Conservation (phyloP, 345 rosid genomes). For the Heritiera fomes region DNA sequence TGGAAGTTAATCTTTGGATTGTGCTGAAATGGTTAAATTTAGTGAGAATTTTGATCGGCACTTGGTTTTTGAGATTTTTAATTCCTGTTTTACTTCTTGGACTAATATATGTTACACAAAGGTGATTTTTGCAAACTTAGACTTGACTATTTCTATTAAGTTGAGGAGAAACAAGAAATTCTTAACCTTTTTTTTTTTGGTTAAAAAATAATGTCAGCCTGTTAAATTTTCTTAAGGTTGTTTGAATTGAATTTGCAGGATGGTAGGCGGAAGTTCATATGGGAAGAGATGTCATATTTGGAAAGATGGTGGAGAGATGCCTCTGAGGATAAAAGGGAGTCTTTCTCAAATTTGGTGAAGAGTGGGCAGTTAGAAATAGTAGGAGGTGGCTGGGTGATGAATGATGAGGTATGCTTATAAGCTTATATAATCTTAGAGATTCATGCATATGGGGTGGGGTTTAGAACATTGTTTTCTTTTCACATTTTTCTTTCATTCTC, state of each 20-base stretch:
- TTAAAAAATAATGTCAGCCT: not conserved
- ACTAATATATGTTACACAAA: too few species aligned
- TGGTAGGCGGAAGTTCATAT: conserved; percentile 80
- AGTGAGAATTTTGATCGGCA: not conserved
- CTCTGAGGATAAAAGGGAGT: conserved; percentile 56
- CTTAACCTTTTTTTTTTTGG: not conserved
- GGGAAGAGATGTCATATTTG: conserved; percentile 99
- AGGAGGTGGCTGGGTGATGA: conserved; percentile 99
- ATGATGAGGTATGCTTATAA: conserved; percentile 74
- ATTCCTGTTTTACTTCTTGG: not conserved
- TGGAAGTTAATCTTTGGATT: not conserved
- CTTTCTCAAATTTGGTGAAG: conserved; percentile 70
- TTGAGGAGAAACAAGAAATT: not conserved
- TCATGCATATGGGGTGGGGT: not conserved
- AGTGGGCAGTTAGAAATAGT: conserved; percentile 96
- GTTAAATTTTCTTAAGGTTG: not conserved
- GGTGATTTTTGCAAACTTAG: not conserved
- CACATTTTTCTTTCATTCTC: not conserved
- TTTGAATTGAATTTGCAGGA: conserved; percentile 55
- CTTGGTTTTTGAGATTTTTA: not conserved
- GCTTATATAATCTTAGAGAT: conserved; percentile 1
- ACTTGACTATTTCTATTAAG: not conserved
- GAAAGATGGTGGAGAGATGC: conserved; percentile 99
- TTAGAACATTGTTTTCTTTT: conserved; percentile 1
- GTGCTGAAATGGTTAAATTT: not conserved